A percentile compares a stretch with the other conserved stretches of the same genome.
Evolutionary conservation across 352 stramenopile genomes (phyloP).

Genomic region (Phytophthora megakarya): DNA sequence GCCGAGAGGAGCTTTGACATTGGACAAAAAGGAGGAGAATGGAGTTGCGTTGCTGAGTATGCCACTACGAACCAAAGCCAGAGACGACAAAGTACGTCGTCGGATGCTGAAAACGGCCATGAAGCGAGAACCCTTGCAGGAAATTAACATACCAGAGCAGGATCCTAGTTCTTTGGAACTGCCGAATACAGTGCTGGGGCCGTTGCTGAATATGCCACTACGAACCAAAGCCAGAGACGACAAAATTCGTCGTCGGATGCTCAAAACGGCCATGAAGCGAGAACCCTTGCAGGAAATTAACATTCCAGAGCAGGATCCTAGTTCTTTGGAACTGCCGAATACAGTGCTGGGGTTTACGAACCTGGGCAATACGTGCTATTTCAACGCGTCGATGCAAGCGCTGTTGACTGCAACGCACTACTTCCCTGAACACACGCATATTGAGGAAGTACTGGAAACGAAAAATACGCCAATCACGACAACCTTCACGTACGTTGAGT

Average conservation of each 20-base stretch:
- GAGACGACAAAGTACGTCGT: slow-evolving; percentile 36
- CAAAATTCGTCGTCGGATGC: slow-evolving; percentile 28
- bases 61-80: slow-evolving; percentile 38
- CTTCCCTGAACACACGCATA: slow-evolving; percentile 58
- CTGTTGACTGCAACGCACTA: slow-evolving; percentile 90
- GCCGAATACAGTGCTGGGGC: slow-evolving; percentile 53
- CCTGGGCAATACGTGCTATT: slow-evolving; percentile 95
- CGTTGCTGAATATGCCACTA: slow-evolving; percentile 42
- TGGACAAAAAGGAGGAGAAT: slow-evolving; percentile 16
- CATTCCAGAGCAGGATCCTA: slow-evolving; percentile 7
- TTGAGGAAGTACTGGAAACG: slow-evolving; percentile 54
- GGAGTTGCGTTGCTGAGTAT: slow-evolving; percentile 35
- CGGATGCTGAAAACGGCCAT: slow-evolving; percentile 27
- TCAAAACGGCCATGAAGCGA: slow-evolving; percentile 26
- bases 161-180: slow-evolving; percentile 8
- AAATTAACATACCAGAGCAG: slow-evolving; percentile 15
- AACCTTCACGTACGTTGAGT: slow-evolving; percentile 56
- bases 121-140: slow-evolving; percentile 18
- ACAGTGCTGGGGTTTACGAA: slow-evolving; percentile 82
- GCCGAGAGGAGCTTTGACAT: slow-evolving; percentile 8
- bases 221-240: slow-evolving; percentile 39
- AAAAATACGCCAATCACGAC: slow-evolving; percentile 90
- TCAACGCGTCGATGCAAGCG: slow-evolving; percentile 90
- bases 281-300: slow-evolving; percentile 21
- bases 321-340: slow-evolving; percentile 22